Evolutionary conservation across 2,329 filamentous ascomycete genomes (phyloP), one percentile per base, ranked within the genome.

Genomic region (Monosporascus sp.): DNA sequence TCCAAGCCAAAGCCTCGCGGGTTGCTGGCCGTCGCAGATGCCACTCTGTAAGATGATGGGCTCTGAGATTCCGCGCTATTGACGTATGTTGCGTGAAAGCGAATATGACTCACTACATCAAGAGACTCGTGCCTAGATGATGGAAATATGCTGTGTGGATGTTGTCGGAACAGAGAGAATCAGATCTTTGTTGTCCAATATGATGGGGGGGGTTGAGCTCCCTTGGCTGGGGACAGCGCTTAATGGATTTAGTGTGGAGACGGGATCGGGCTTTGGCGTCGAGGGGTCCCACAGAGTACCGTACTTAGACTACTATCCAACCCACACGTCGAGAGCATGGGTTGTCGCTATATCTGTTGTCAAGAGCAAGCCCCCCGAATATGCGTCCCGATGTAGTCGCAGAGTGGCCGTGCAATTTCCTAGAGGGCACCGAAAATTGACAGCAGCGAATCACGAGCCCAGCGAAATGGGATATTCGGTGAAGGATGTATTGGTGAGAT

Each of bases 241-340:
- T 65, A 64, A 56, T 49, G 53, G 49, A 54, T 63, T 63, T 66
- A 63, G 63, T 63, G 63, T 56, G 58, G 50, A 17, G 43, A 46
- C 1, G 26, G 51, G 57, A 44, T 51, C 59, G 54, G 58, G 54
- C 49, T 50, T 52, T 56, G 58, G 57, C 52, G 55, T 60, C 57
- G 22, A 31, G 24, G 43, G 15, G 24, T 26, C 11, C 15, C 43
- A 26, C 11, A 46, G 11, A 14, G 20, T 7, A 17, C 20, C n/a
- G n/a, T n/a, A n/a, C n/a, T n/a, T n/a, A n/a, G n/a, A n/a, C n/a
- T n/a, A n/a, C n/a, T n/a, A n/a, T 8, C 18, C 18, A 24, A 14
- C 31, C 9, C 31, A 35, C 26, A 28, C 31, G 31, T 35, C 9
- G 5, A 35, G 31, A 14, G 31, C 11, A 35, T 35, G 9, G 31